Percentiles rank a stretch among this genome's conserved stretches.
Evolutionary conservation across 1,139 yeast genomes (phyloP).

Genomic region (Sugiyamaella grinbergsii): DNA sequence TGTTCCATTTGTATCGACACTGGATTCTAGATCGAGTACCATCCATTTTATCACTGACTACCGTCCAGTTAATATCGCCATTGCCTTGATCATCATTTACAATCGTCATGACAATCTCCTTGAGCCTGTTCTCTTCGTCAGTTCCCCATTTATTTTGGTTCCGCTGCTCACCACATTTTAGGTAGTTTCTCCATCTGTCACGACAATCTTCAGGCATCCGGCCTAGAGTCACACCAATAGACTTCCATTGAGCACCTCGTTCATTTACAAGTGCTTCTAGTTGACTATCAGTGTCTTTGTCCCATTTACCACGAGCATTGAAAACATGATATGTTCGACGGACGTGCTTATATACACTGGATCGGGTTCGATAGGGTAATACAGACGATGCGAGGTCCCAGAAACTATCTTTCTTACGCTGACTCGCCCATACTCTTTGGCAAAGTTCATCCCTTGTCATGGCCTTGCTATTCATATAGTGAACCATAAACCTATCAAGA

Average conservation of each 20-base stretch:
- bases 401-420: conserved; percentile 79
- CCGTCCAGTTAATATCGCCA: conserved; percentile 77
- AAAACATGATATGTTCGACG: conserved; percentile 86
- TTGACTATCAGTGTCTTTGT: conserved; percentile 70
- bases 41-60: conserved; percentile 84
- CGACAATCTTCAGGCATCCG: conserved; percentile 98
- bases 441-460: conserved; percentile 70
- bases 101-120: conserved; percentile 54
- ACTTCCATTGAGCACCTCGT: conserved; percentile 82
- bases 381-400: conserved; percentile 83
- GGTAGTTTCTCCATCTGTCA: conserved; percentile 93
- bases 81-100: conserved; percentile 33
- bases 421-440: conserved; percentile 83
- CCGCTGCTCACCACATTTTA: conserved; percentile 81
- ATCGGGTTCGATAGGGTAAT: conserved; percentile 79
- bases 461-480: conserved; percentile 63
- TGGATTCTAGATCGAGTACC: conserved; percentile 89
- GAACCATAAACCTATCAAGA: conserved; percentile 68
- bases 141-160: conserved; percentile 75
- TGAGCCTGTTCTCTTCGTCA: conserved; percentile 68
- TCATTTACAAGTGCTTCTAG: conserved; percentile 64
- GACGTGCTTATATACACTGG: conserved; percentile 89
- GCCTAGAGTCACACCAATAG: conserved; percentile 72
- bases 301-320: conserved; percentile 88
- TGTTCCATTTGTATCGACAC: conserved; percentile 94